Conservation (phyloP, 169 alveolate species). For the Plasmodium malariae region DNA sequence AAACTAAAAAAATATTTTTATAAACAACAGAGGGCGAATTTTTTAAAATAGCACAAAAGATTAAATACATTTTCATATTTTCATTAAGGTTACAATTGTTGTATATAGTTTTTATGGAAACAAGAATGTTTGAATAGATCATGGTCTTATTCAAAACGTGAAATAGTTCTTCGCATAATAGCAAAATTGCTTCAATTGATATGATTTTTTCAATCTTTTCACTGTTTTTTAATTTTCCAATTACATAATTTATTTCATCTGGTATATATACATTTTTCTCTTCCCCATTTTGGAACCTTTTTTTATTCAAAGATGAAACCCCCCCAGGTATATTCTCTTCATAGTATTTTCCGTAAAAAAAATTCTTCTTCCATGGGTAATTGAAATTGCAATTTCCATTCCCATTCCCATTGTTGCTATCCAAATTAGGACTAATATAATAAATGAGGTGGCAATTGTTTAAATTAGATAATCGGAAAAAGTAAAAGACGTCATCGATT, state of each 20-base stretch:
- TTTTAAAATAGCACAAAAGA: slow-evolving; percentile 13
- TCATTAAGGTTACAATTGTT: neutral
- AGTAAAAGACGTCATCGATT: neutral
- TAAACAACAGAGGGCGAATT: slow-evolving; percentile 20
- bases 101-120: slow-evolving; percentile 13
- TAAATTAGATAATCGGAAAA: neutral
- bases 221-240: neutral
- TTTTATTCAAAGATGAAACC: neutral
- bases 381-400: neutral
- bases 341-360: neutral
- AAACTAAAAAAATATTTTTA: slow-evolving; percentile 39
- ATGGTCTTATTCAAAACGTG: slow-evolving; percentile 12
- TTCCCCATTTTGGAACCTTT: neutral
- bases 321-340: neutral
- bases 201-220: slow-evolving; percentile 13
- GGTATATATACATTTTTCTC: neutral
- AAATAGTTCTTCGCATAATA: slow-evolving; percentile 56
- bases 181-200: slow-evolving; percentile 5
- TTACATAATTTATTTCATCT: slow-evolving; percentile 6
- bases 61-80: slow-evolving; percentile 17
- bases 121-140: neutral
- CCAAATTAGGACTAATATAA: neutral
- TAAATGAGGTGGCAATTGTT: slow-evolving; percentile 7
- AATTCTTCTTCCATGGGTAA: neutral
- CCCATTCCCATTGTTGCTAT: neutral